Base-by-base conservation (phyloP, 331 rosid species). In the Phaseolus coccineus region DNA sequence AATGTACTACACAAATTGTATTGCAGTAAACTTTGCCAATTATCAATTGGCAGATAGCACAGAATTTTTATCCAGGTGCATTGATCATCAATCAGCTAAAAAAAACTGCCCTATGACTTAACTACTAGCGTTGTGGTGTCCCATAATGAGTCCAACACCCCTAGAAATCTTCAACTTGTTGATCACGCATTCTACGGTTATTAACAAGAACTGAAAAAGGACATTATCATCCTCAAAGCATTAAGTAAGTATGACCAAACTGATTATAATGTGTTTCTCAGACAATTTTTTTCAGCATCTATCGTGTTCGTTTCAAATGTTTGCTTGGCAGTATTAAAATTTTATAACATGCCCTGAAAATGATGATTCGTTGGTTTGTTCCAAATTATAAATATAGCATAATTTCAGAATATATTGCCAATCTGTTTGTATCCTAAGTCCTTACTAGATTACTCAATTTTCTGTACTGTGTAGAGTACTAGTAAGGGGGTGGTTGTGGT, bases 361-460 rank as follows among this genome's bases (percentile, higher is more conserved):
- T 30, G 67, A 61, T 61, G 22, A 30, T 61, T 30, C 5, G 0
- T 30, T 30, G 40, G 22, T 61, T 30, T 6, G n/a, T n/a, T 16
- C 73, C 16, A 39, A 62, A 31, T 22, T 77, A 10, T 52, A 64
- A 52, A 14, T 50, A 51, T 28, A 4, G 62, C 56, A 31, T 40
- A 56, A 44, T 63, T 71, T 70, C 46, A 62, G n/a, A 59, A 13
- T 24, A 55, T 6, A 2, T 16, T 68, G 37, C 66, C 5, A 16
- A 78, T 46, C 75, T 46, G 5, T 19, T 37, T 33, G 83, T 51
- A 35, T 24, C 37, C 33, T 14, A 52, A 50, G 50, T 24, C 37
- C 44, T 30, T 40, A 30, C 0, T 1, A 33, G 28, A 30, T 30
- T 42, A 15, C 22, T 62, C 25, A 63, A 30, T 40, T n/a, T 53